Percentiles rank a stretch among this genome's conserved stretches.
phyloP scores from a whole-genome alignment of 148 eudicot genomes.

The Rhododendron ovatum region DNA sequence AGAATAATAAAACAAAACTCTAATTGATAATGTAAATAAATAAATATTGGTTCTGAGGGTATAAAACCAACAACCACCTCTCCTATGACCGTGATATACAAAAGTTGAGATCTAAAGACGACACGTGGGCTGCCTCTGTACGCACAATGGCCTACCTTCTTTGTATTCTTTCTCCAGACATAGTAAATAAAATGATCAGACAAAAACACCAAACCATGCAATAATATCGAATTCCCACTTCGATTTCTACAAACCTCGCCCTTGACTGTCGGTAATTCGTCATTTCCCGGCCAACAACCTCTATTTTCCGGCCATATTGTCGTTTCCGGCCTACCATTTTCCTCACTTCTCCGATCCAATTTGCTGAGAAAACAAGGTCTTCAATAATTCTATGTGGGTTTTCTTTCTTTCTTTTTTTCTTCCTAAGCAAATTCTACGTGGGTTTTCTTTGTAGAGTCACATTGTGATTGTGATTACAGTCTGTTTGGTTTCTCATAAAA shows the following conservation, averaged over 20 bases:
- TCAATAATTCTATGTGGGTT: neutral
- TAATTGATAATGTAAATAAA: too few relatives aligned
- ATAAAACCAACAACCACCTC: too few relatives aligned
- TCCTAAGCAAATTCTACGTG: neutral
- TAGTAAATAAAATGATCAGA: neutral
- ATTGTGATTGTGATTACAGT: neutral
- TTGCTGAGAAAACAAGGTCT: conserved; percentile 4
- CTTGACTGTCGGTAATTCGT: neutral
- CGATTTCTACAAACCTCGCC: conserved; percentile 12
- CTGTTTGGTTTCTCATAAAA: neutral
- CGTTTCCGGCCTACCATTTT: conserved; percentile 11
- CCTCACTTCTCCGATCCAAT: neutral
- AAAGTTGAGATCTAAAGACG: neutral
- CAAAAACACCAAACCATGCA: neutral
- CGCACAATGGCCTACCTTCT: neutral
- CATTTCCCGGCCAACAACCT: conserved; percentile 1
- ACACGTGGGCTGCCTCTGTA: neutral
- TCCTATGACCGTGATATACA: too few relatives aligned
- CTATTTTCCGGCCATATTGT: conserved; percentile 17
- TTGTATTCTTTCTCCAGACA: neutral
- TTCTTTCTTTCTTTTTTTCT: neutral
- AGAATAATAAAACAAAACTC: too few relatives aligned
- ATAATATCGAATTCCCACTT: conserved; percentile 9
- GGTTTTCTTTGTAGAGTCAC: neutral
- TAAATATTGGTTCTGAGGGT: too few relatives aligned